Evolutionary conservation across 306 rosid species (phyloP).

Genomic region (Rubus idaeus): DNA sequence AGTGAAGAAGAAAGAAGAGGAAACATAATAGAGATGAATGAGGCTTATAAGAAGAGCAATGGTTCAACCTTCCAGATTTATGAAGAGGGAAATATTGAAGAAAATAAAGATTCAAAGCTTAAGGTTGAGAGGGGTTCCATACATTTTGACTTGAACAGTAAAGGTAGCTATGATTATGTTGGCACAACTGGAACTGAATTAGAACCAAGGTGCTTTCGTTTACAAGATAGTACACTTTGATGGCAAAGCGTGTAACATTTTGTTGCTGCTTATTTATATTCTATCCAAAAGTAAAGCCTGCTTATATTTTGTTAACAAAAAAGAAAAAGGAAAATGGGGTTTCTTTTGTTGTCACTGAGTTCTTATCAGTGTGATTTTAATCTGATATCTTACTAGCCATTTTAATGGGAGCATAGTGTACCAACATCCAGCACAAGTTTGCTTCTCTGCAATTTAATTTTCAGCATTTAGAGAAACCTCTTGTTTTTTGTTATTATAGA

Average conservation of each 20-base stretch:
- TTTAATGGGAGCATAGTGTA: neutral
- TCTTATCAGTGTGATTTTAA: neutral
- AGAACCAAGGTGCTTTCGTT: constrained; percentile 51
- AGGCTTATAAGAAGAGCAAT: constrained; percentile 29
- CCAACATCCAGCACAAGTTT: neutral
- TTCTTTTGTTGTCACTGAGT: neutral
- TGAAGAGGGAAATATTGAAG: constrained; percentile 34
- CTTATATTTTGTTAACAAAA: constrained; percentile 7
- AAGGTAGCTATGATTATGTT: constrained; percentile 58
- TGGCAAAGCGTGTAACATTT: constrained; percentile 2
- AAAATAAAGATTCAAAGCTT: constrained; percentile 42
- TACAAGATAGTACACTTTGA: constrained; percentile 37
- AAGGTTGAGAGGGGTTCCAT: constrained; percentile 48
- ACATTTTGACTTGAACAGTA: constrained; percentile 71
- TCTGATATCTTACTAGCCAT: neutral
- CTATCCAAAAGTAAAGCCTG: neutral
- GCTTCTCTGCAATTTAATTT: no score
- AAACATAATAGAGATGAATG: constrained; percentile 38
- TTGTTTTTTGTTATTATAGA: neutral
- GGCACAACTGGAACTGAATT: constrained; percentile 53
- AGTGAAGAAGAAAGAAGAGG: constrained; percentile 50
- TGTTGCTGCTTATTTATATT: constrained; percentile 9
- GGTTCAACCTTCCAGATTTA: constrained; percentile 42
- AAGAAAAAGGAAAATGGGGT: neutral
- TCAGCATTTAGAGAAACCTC: neutral